These are phyloP conservation scores for Zychaea mexicana DNA, from an alignment of 371 early-diverging fungal genomes.

Conservation along the genomic window DNA sequence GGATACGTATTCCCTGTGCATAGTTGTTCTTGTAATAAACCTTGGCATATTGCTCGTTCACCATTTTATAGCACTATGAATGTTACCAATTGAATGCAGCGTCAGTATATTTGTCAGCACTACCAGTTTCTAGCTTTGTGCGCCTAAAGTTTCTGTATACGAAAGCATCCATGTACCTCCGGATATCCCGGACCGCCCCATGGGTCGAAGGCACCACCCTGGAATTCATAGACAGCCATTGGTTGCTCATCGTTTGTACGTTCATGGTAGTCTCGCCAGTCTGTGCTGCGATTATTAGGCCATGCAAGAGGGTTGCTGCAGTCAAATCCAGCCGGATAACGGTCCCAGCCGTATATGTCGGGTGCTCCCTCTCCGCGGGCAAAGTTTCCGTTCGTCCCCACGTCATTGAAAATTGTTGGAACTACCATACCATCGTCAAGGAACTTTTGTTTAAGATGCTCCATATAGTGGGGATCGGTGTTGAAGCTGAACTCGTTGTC, in stretches of 20 bases:
- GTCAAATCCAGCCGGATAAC: constrained; percentile 14
- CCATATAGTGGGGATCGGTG: constrained; percentile 7
- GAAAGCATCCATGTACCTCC: too few species aligned
- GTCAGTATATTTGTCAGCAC: too few species aligned
- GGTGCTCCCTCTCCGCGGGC: constrained; percentile 1
- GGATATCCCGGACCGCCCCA: constrained; percentile 17
- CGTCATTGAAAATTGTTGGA: constrained; percentile 13
- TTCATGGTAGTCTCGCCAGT: constrained; percentile 5
- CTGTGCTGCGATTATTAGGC: neutral
- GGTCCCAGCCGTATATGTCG: constrained; percentile 18
- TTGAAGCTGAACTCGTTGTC: constrained; percentile 15
- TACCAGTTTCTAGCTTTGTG: too few species aligned
- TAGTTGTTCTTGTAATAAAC: constrained; percentile 19
- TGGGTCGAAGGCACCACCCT: constrained; percentile 17
- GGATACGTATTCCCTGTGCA: constrained; percentile 13
- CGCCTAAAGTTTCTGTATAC: too few species aligned
- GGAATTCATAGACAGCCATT: constrained; percentile 19
- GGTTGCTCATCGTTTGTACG: constrained; percentile 7
- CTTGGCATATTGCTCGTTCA: constrained; percentile 18
- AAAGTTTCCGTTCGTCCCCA: neutral
- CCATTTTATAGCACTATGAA: constrained; percentile 4
- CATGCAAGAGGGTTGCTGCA: constrained; percentile 14
- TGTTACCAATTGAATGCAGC: too few species aligned
- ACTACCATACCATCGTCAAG: constrained; percentile 14
- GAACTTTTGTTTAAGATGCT: constrained; percentile 8